These are phyloP conservation scores for Cryphonectria naterciae DNA, from an alignment of 2,329 filamentous ascomycete species.

Conservation along the genomic window DNA sequence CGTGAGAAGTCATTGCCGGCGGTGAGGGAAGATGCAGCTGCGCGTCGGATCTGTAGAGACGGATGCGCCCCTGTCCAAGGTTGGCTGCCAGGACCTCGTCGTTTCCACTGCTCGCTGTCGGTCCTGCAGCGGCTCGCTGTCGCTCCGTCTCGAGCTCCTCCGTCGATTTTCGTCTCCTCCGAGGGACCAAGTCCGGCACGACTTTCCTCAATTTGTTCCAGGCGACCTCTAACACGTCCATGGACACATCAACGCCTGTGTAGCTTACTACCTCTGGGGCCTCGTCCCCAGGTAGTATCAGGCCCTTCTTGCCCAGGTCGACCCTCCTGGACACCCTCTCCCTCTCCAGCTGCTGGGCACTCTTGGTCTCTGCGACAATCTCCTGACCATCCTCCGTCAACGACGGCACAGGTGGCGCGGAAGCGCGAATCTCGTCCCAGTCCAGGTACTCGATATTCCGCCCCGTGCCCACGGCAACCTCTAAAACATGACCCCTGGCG, in stretches of 20 bases:
- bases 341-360: constrained; percentile 29
- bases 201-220: constrained; percentile 51
- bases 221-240: constrained; percentile 63
- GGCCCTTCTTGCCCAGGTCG: constrained; percentile 28
- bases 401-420: constrained; percentile 27
- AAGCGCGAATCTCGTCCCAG: constrained; percentile 50
- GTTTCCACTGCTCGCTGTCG: constrained; percentile 22
- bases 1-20: constrained; percentile 29
- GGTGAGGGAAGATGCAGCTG: constrained; percentile 33
- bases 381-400: constrained; percentile 30
- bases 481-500: constrained; percentile 62
- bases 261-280: constrained; percentile 53
- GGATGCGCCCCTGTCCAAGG: constrained; percentile 32
- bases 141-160: constrained; percentile 12
- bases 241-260: constrained; percentile 65
- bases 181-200: constrained; percentile 43
- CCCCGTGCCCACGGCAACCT: constrained; percentile 66
- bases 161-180: constrained; percentile 10
- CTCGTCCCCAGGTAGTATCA: constrained; percentile 27
- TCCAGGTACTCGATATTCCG: constrained; percentile 64
- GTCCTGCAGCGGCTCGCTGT: constrained; percentile 29
- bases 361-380: constrained; percentile 30
- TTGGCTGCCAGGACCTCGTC: constrained; percentile 30
- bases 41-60: constrained; percentile 40
- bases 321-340: constrained; percentile 32